Base-by-base conservation (phyloP, 2,329 filamentous ascomycete genomes). In the Aspergillus vadensis region DNA sequence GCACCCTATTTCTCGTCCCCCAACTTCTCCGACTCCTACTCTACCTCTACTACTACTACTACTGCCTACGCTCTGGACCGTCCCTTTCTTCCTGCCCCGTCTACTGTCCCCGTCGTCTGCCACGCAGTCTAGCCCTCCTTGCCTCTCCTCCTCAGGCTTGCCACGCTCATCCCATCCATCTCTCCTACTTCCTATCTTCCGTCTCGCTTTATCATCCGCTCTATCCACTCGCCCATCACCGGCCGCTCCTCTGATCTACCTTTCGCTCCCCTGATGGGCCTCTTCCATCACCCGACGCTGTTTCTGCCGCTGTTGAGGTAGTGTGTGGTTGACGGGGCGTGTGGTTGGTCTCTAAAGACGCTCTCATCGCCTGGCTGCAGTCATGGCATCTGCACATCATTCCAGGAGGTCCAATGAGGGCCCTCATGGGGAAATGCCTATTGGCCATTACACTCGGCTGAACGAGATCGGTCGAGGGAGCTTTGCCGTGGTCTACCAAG, bases 401-500 rank as follows among this genome's bases (percentile, higher is more conserved):
- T 77, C 74, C 38, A 76, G 74, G 69, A 75, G 76, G 68, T 74
- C 77, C 51, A 75, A 73, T 55, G 74, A 76, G 60, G 51, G 69
- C 61, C 61, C 71, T 43, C 70, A 67, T 21, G 50, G 65, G 27
- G 73, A 76, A 61, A 73, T 80, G 69, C 69, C 74, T 49, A 83
- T 95, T 70, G 91, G 92, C 67, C 87, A 90, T 72, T 97, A 96
- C 78, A 85, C 86, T 70, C 88, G 94, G 71, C 86, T 92, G 69
- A 88, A 90, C 69, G 91, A 97, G 80, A 97, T 98, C 75, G 95
- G 95, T 65, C 95, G 95, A 80, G 95, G 95, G 64, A 98, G 95
- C 81, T 99, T 98, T 82, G 95, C 95, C 67, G 92, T 92, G 68
- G 95, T 99, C 67, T 98, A 95, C 76, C 87, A 90, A 75, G 92